These are phyloP conservation scores for Orbilia oligospora DNA, from an alignment of 2,329 filamentous ascomycete genomes.

Conservation along the genomic window DNA sequence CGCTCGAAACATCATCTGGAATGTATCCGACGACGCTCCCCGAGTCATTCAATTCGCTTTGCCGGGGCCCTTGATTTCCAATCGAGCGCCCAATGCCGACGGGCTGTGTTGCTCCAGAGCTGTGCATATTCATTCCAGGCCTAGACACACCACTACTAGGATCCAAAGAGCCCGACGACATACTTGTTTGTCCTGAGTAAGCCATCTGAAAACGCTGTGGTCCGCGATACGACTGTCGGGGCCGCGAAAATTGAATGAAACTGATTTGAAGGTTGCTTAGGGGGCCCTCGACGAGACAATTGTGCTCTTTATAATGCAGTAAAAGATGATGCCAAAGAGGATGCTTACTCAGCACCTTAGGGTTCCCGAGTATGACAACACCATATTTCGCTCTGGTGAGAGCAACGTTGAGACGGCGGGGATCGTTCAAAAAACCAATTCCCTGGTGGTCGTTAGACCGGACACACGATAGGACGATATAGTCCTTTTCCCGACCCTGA, in stretches of 20 bases:
- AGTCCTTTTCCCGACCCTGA: conserved; percentile 98
- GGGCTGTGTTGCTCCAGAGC: conserved; percentile 68
- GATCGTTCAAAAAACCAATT: conserved; percentile 98
- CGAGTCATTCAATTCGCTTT: conserved; percentile 76
- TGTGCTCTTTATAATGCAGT: conserved; percentile 95
- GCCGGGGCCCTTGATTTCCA: conserved; percentile 55
- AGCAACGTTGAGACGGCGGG: conserved; percentile 95
- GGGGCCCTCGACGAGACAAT: conserved; percentile 95
- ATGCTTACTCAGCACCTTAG: conserved; percentile 97
- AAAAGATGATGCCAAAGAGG: conserved; percentile 97
- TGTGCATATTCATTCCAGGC: conserved; percentile 44
- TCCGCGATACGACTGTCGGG: conserved; percentile 90
- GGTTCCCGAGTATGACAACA: conserved; percentile 95
- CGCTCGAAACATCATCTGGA: conserved; percentile 94
- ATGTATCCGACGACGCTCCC: conserved; percentile 96
- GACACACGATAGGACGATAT: conserved; percentile 97
- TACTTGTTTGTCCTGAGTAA: conserved; percentile 72
- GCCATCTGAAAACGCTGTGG: conserved; percentile 89
- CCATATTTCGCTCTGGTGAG: conserved; percentile 97
- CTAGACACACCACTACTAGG: conserved; percentile 2
- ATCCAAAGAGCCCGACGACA: conserved; percentile 35
- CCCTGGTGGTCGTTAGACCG: conserved; percentile 99
- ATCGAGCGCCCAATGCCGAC: conserved; percentile 49
- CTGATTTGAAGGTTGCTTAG: conserved; percentile 96
- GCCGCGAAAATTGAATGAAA: conserved; percentile 92